phyloP scores from a whole-genome alignment of 1,139 yeast species.

The Suhomyces chickasaworum region DNA sequence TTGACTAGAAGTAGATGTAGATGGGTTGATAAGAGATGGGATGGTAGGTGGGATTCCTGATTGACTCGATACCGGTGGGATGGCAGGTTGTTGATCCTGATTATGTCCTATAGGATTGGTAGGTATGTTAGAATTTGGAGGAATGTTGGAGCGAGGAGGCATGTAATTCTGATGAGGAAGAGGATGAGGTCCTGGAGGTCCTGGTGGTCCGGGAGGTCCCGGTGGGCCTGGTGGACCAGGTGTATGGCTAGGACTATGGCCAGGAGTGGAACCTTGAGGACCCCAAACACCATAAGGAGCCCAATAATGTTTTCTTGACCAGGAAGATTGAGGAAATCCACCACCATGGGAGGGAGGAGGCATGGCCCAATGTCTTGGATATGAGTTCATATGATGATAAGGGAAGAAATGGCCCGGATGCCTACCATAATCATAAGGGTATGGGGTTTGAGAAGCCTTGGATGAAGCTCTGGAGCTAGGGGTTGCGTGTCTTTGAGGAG shows the following conservation, averaged over 20 bases:
- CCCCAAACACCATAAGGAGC: conserved; percentile 3
- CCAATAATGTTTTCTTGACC: conserved; percentile 5
- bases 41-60: background rate
- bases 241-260: background rate
- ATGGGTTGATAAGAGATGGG: background rate
- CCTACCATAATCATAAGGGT: conserved; percentile 11
- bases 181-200: no score
- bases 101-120: background rate
- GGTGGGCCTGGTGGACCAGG: background rate
- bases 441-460: conserved; percentile 5
- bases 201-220: no score
- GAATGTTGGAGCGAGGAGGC: background rate
- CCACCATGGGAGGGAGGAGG: conserved; percentile 6
- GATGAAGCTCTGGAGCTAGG: background rate
- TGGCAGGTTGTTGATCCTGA: background rate
- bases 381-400: conserved; percentile 4
- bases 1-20: background rate
- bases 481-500: background rate
- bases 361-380: conserved; percentile 6
- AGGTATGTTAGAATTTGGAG: background rate
- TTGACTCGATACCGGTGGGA: background rate
- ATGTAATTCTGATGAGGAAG: background rate
- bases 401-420: conserved; percentile 7
- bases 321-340: conserved; percentile 6
- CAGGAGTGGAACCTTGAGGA: background rate